Conservation (phyloP, 805 yeast genomes). For the Ogataea angusta region DNA sequence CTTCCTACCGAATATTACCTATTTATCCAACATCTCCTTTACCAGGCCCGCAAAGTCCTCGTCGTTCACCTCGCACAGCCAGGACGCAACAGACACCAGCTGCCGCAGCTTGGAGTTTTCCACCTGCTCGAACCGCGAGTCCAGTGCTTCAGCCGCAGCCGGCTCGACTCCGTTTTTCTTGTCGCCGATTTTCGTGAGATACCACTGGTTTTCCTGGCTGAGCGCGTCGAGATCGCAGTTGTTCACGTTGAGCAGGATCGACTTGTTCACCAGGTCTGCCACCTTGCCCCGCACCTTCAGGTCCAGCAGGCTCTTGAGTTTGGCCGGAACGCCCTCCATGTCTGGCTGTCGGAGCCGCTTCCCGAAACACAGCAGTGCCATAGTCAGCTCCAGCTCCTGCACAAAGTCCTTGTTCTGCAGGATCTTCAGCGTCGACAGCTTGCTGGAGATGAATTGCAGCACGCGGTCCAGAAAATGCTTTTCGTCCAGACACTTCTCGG, state of each 20-base stretch:
- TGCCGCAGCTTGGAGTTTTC: constrained; percentile 23
- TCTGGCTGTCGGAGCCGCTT: constrained; percentile 20
- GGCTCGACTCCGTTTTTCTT: constrained; percentile 3
- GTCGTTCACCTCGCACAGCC: constrained; percentile 20
- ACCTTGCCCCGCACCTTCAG: constrained; percentile 60
- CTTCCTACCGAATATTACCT: constrained; percentile 5
- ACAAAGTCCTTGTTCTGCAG: constrained; percentile 50
- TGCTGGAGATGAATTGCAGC: constrained; percentile 57
- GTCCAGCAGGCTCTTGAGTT: constrained; percentile 54
- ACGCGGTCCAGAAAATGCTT: constrained; percentile 50
- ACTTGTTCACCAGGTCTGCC: constrained; percentile 67
- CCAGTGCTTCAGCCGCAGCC: constrained; percentile 7
- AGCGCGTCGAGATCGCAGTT: constrained; percentile 19
- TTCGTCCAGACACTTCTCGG: constrained; percentile 32
- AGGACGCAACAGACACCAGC: constrained; percentile 27
- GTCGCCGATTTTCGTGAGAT: constrained; percentile 12
- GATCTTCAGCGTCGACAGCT: constrained; percentile 34
- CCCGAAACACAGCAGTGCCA: constrained; percentile 70
- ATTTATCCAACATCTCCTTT: constrained; percentile 5
- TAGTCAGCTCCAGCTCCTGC: constrained; percentile 73
- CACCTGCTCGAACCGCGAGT: constrained; percentile 16
- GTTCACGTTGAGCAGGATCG: constrained; percentile 44
- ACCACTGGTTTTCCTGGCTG: constrained; percentile 14
- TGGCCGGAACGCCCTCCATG: constrained; percentile 46
- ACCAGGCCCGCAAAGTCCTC: constrained; percentile 10